phyloP scores from a whole-genome alignment of 352 stramenopile species.

The Blastocystis hominis region DNA sequence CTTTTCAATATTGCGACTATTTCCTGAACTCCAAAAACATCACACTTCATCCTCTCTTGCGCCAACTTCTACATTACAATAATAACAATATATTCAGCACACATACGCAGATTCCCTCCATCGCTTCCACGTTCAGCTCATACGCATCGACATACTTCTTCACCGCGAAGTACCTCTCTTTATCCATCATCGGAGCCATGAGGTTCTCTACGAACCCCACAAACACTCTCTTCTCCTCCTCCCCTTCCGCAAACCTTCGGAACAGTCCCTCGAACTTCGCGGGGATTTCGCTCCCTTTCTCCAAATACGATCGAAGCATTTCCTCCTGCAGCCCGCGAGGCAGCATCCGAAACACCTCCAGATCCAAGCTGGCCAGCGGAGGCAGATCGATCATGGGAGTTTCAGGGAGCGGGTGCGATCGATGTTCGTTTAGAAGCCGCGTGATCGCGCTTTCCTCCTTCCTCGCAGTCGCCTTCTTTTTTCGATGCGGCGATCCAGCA shows the following conservation, averaged over 20 bases:
- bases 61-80: not conserved
- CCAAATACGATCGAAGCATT: constrained; percentile 1
- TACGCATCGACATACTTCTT: not conserved
- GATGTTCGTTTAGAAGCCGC: not conserved
- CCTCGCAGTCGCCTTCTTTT: not conserved
- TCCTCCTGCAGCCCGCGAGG: not conserved
- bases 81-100: not conserved
- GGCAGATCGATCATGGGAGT: constrained; percentile 5
- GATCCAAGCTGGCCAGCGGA: not conserved
- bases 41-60: not conserved
- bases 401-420: not conserved
- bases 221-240: not conserved
- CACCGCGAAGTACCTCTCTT: not conserved
- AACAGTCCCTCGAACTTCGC: not conserved
- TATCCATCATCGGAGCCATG: not conserved
- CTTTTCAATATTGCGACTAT: not conserved
- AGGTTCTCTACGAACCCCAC: not conserved
- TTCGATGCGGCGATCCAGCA: not conserved
- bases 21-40: not conserved
- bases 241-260: not conserved
- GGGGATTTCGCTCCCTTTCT: not conserved
- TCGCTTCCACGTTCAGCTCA: not conserved
- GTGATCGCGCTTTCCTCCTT: not conserved
- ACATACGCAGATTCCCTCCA: not conserved
- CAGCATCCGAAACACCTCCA: constrained; percentile 4